Evolutionary conservation across 495 filamentous ascomycete species (phyloP).

Genomic region (Tuber borchii): DNA sequence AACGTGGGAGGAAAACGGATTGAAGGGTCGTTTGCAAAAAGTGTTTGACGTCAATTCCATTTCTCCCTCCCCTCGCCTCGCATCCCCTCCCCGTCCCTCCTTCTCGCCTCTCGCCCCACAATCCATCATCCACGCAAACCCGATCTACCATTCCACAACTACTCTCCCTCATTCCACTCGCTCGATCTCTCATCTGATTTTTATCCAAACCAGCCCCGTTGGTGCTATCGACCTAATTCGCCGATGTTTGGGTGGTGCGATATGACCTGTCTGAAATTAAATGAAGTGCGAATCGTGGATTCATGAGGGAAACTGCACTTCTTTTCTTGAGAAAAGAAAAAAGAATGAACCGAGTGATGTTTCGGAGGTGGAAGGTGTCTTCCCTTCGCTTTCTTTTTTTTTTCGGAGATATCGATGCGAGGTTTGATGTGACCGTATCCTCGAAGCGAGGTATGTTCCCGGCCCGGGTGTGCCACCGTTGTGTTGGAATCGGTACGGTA

Average conservation of each 20-base stretch:
- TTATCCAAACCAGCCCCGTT: no score
- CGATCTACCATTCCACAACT: background rate
- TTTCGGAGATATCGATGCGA: background rate
- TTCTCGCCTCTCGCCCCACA: background rate
- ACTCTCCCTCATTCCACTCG: slow-evolving; percentile 2
- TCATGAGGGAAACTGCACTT: background rate
- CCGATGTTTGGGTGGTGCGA: background rate
- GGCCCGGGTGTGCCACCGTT: background rate
- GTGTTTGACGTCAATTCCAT: background rate
- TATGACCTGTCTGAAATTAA: background rate
- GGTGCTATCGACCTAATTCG: no score
- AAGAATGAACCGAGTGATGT: background rate
- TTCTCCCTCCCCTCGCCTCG: background rate
- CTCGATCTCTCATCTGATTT: background rate
- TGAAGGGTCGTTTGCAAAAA: background rate
- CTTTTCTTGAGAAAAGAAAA: background rate
- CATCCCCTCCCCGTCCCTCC: background rate
- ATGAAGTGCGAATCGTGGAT: slow-evolving; percentile 3
- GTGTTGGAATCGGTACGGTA: background rate
- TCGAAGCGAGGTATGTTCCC: background rate
- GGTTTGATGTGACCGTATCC: background rate
- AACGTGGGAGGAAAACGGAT: background rate
- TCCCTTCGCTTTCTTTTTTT: background rate
- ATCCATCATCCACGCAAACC: slow-evolving; percentile 4
- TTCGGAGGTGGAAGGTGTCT: background rate